Base-by-base conservation (phyloP, 1,284 basidiomycete genomes). In the Pulveroboletus sp. region DNA sequence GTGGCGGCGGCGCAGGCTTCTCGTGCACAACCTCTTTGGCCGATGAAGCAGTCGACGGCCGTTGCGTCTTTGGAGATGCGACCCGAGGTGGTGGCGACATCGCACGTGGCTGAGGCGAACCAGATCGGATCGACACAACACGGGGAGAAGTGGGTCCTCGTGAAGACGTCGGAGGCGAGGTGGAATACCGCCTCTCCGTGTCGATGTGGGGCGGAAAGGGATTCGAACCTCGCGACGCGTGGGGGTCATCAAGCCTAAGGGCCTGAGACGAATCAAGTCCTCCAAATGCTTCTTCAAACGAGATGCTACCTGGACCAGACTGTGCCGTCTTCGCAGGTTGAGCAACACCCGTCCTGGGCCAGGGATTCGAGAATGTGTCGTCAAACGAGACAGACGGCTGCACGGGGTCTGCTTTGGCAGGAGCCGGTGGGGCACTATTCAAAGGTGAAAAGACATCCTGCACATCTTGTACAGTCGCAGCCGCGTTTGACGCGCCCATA, bases 211-310 rank as follows among this genome's bases (percentile, higher is more conserved):
- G 66, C 24, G 73, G 64, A 15, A 73, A 64, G 52, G 44, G 53
- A 40, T 58, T 61, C 33, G 69, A 72, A 63, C 58, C 64, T 61
- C 50, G 62, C 53, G 67, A 63, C 11, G 64, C 54, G 51, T 72
- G 67, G 3, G 72, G 65, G 11, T 61, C 69, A 48, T 78, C 76
- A 4, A 83, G 68, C 40, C 74, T 73, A 50, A 80, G 63, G 3
- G 77, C 74, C 53, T 76, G 75, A 19, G 71, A 71, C 17, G 76
- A 62, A 36, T 77, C 78, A 55, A 78, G 71, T 10, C 81, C 78
- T 32, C 81, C 76, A 57, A 88, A 88, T 2, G 80, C 79, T 61
- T 85, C 81, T 61, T 84, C 82, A 53, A 86, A 85, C 3, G 80
- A 79, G 36, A 82, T 73, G 12, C 68, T 66, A 29, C 62, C 61